phyloP scores from a whole-genome alignment of 805 yeast species.

The Starmerella stigmatis region DNA sequence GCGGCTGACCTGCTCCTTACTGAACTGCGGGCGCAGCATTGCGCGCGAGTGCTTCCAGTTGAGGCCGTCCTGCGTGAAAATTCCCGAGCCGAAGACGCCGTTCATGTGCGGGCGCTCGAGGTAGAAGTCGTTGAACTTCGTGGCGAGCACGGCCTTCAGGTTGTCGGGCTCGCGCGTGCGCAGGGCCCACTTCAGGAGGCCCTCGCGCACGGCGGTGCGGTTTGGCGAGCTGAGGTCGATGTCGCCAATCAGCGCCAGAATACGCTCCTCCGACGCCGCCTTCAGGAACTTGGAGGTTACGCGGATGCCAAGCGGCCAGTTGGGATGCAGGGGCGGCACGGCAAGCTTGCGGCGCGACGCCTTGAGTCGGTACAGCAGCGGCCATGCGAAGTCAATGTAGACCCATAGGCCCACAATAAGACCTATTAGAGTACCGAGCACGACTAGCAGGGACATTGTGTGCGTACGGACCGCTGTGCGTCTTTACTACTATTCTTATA shows the following conservation, averaged over 20 bases:
- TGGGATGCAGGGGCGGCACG: background rate
- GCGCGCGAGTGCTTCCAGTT: conserved; percentile 33
- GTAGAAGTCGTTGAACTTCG: conserved; percentile 28
- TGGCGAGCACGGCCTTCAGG: conserved; percentile 27
- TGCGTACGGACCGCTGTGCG: too few species aligned
- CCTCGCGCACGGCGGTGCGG: conserved; percentile 7
- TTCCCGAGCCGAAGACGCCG: conserved; percentile 31
- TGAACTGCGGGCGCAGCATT: conserved; percentile 32
- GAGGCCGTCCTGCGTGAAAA: conserved; percentile 31
- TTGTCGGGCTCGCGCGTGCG: conserved; percentile 27
- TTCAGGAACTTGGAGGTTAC: background rate
- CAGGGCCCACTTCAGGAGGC: conserved; percentile 11
- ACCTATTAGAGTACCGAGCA: background rate
- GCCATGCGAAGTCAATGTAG: background rate
- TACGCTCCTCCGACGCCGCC: conserved; percentile 4
- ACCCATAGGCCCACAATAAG: background rate
- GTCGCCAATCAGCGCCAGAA: background rate
- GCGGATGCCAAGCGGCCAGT: conserved; percentile 3
- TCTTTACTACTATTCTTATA: too few species aligned
- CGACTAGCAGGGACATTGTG: background rate
- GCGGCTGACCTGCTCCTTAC: conserved; percentile 29
- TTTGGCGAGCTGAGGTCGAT: background rate
- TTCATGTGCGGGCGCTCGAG: conserved; percentile 27
- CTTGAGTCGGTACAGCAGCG: background rate
- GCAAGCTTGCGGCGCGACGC: background rate